Conservation (phyloP, 2,329 filamentous ascomycete genomes). For the Trichoderma endophyticum region DNA sequence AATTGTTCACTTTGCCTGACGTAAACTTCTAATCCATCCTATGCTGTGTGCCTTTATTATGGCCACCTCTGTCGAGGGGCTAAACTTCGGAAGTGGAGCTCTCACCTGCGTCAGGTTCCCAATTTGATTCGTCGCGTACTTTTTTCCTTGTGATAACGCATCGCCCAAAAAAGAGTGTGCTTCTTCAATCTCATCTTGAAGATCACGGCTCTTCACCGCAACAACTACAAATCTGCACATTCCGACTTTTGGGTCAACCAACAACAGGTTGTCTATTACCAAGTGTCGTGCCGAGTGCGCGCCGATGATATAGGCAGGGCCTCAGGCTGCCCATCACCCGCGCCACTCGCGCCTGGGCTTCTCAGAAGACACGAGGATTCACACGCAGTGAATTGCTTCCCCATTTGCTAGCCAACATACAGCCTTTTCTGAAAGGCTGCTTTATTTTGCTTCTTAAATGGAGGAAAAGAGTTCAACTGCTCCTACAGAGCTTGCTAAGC, state of each 20-base stretch:
- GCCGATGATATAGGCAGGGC: neutral
- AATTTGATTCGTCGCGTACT: conserved; percentile 9
- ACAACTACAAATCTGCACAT: neutral
- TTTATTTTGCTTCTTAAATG: neutral
- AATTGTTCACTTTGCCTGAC: neutral
- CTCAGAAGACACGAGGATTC: neutral
- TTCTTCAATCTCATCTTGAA: neutral
- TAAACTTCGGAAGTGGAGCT: conserved; percentile 11
- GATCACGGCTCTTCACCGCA: neutral
- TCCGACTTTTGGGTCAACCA: too few species aligned
- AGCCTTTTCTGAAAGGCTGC: too few species aligned
- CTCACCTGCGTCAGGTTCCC: neutral
- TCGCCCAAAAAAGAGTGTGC: neutral
- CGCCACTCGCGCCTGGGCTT: neutral
- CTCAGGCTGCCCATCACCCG: neutral
- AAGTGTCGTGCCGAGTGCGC: neutral
- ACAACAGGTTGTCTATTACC: neutral
- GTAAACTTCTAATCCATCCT: neutral
- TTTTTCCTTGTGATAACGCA: neutral
- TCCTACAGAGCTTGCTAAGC: neutral
- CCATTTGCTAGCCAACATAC: neutral
- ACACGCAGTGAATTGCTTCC: neutral
- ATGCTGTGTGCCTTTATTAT: neutral
- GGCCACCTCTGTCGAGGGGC: neutral
- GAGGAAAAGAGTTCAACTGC: neutral